phyloP scores from a whole-genome alignment of 371 early-diverging fungal genomes.

The Blakeslea trispora region DNA sequence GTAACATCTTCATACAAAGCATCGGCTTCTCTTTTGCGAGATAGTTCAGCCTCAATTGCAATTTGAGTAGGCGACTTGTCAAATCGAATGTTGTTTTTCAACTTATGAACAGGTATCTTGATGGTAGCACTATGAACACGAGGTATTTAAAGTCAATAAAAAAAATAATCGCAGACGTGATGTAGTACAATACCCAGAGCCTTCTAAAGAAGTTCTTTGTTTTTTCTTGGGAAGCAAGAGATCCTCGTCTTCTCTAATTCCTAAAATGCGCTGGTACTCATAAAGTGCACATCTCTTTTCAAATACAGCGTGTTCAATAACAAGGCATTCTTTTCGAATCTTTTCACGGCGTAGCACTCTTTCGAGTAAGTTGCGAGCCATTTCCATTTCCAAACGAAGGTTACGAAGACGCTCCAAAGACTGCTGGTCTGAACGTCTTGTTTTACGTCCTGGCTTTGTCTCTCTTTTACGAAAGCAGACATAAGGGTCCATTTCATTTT shows the following conservation, averaged over 20 bases:
- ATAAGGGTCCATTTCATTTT: constrained; percentile 88
- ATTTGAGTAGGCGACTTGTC: constrained; percentile 26
- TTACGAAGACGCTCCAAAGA: constrained; percentile 81
- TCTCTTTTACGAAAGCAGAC: constrained; percentile 96
- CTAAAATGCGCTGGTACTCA: constrained; percentile 58
- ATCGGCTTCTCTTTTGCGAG: constrained; percentile 45
- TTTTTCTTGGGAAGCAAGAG: constrained; percentile 45
- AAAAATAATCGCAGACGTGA: constrained; percentile 4
- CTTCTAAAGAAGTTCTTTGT: constrained; percentile 32
- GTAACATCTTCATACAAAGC: constrained; percentile 54
- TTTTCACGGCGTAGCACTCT: constrained; percentile 81
- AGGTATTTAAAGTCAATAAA: constrained; percentile 1
- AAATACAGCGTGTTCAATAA: constrained; percentile 67
- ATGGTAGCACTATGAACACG: constrained; percentile 26
- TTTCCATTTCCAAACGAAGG: constrained; percentile 80
- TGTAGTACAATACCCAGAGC: constrained; percentile 28
- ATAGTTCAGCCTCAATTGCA: constrained; percentile 46
- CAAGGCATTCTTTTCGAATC: constrained; percentile 66
- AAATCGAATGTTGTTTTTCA: constrained; percentile 14
- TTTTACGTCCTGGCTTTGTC: constrained; percentile 84
- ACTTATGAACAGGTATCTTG: constrained; percentile 34
- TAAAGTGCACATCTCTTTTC: constrained; percentile 56
- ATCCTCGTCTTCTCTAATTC: constrained; percentile 59
- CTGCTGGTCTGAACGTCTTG: constrained; percentile 83
- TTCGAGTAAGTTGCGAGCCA: constrained; percentile 74